phyloP scores from a whole-genome alignment of 2,329 filamentous ascomycete genomes.

The Aaosphaeria pasadenensis region DNA sequence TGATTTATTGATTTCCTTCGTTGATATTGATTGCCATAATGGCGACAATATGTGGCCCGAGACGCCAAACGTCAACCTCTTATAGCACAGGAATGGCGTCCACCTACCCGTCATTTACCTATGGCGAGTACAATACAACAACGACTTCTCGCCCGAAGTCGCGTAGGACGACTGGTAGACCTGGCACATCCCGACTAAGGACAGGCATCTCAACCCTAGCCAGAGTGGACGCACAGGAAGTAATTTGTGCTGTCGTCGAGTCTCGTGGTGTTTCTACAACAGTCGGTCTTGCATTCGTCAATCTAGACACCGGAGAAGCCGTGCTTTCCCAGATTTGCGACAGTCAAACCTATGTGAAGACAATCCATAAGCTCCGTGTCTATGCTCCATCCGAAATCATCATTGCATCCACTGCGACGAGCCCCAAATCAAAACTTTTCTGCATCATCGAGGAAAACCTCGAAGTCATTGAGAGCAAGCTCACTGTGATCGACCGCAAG shows the following conservation, averaged over 20 bases:
- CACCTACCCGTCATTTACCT: constrained; percentile 31
- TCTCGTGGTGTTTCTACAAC: constrained; percentile 82
- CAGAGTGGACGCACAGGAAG: constrained; percentile 59
- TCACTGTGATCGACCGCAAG: constrained; percentile 68
- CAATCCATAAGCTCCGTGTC: constrained; percentile 80
- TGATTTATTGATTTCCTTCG: constrained; percentile 17
- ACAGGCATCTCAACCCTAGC: constrained; percentile 59
- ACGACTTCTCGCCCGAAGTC: constrained; percentile 34
- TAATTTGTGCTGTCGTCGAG: constrained; percentile 86
- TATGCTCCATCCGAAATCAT: constrained; percentile 78
- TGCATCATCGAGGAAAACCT: constrained; percentile 72
- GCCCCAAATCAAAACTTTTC: constrained; percentile 69
- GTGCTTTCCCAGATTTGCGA: constrained; percentile 89
- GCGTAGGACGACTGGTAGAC: constrained; percentile 31
- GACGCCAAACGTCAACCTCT: constrained; percentile 13
- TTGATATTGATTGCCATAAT: no score
- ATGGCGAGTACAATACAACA: constrained; percentile 35
- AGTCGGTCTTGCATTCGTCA: constrained; percentile 83
- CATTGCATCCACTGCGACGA: constrained; percentile 69
- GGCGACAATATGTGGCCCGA: background rate
- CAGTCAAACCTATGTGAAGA: constrained; percentile 86
- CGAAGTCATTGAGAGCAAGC: constrained; percentile 53
- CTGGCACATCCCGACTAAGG: constrained; percentile 48
- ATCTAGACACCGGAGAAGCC: constrained; percentile 79
- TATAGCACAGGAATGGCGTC: constrained; percentile 23